Percentiles rank a stretch among this genome's conserved stretches.
Conservation (phyloP, 345 rosid genomes). For the Noccaea caerulescens region DNA sequence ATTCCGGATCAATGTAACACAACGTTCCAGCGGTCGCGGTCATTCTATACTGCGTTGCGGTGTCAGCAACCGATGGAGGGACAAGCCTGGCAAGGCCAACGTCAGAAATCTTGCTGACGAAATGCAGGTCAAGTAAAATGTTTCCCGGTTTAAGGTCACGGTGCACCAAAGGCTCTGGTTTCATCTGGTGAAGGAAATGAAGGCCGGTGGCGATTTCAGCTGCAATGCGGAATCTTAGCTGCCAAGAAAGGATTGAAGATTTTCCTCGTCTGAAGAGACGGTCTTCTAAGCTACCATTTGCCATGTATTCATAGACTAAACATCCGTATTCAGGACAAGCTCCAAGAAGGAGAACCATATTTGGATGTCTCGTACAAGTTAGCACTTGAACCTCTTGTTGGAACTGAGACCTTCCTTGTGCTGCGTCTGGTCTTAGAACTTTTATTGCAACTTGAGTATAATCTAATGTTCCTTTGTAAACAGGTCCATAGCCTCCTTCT, state of each 20-base stretch:
- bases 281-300: slow-evolving; percentile 92
- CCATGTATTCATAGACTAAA: slow-evolving; percentile 86
- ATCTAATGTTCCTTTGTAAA: slow-evolving; percentile 62
- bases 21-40: slow-evolving; percentile 94
- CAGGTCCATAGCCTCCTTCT: slow-evolving; percentile 98
- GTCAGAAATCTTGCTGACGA: slow-evolving; percentile 88
- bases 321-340: slow-evolving; percentile 93
- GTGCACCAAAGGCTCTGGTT: slow-evolving; percentile 94
- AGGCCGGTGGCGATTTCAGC: slow-evolving; percentile 88
- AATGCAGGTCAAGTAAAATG: slow-evolving; percentile 79
- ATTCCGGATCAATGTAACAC: slow-evolving; percentile 94
- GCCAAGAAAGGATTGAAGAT: slow-evolving; percentile 73
- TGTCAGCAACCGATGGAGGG: slow-evolving; percentile 73
- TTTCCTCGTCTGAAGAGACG: slow-evolving; percentile 60
- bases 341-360: slow-evolving; percentile 94
- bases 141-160: slow-evolving; percentile 93
- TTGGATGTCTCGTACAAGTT: slow-evolving; percentile 83
- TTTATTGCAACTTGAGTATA: slow-evolving; percentile 82
- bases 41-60: slow-evolving; percentile 79
- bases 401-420: slow-evolving; percentile 84
- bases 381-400: slow-evolving; percentile 87
- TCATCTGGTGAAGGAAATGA: slow-evolving; percentile 87
- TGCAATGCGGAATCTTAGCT: slow-evolving; percentile 66
- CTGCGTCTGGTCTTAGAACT: slow-evolving; percentile 85
- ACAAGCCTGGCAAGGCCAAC: slow-evolving; percentile 94